Percentiles rank a stretch among this genome's conserved stretches.
Conservation (phyloP, 805 yeast species). For the Barnettozyma californica region DNA sequence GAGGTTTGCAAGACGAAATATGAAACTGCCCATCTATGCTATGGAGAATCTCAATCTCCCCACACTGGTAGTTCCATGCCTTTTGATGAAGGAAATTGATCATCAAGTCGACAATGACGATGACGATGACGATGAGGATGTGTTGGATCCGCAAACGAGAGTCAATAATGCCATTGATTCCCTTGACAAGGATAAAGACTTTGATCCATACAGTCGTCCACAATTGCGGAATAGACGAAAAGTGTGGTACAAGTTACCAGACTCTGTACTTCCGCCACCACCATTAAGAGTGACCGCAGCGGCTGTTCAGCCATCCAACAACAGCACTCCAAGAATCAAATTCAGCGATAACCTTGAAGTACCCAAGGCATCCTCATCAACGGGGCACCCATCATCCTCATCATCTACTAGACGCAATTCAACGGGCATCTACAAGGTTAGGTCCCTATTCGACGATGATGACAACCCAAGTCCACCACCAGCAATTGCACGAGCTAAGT, state of each 20-base stretch:
- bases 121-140: not conserved
- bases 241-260: not conserved
- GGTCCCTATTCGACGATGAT: constrained; percentile 20
- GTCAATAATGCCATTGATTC: not conserved
- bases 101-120: too few relatives aligned
- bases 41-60: constrained; percentile 18
- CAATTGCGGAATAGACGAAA: not conserved
- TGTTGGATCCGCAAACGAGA: not conserved
- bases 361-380: constrained; percentile 7
- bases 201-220: not conserved
- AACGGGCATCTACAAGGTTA: constrained; percentile 20
- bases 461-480: constrained; percentile 1
- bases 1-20: not conserved
- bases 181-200: not conserved
- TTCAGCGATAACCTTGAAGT: constrained; percentile 16
- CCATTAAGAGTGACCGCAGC: not conserved
- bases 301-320: not conserved
- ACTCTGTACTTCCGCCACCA: not conserved
- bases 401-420: constrained; percentile 14
- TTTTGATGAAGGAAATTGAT: constrained; percentile 3
- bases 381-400: not conserved
- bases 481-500: constrained; percentile 13
- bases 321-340: constrained; percentile 17
- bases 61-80: constrained; percentile 18
- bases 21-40: constrained; percentile 18